Conservation (phyloP, 345 rosid species). For the Euphorbia tirucalli region DNA sequence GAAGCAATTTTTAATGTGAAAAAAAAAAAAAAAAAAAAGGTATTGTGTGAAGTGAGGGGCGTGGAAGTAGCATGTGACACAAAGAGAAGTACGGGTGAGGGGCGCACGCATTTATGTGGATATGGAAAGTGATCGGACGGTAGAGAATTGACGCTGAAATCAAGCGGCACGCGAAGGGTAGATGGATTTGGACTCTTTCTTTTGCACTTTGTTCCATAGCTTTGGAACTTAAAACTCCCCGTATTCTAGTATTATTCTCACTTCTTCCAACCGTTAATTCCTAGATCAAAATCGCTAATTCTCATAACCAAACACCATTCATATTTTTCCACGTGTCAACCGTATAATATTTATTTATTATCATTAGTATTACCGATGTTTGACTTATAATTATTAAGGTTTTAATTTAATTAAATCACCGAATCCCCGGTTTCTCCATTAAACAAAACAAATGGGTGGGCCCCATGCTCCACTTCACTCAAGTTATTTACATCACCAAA, state of each 20-base stretch:
- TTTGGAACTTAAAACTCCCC: conserved; percentile 50
- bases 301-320: conserved; percentile 3
- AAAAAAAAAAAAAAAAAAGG: too few species aligned
- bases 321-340: conserved; percentile 16
- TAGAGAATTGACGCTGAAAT: conserved; percentile 31
- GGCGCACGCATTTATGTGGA: conserved; percentile 40
- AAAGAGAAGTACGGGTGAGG: too few species aligned
- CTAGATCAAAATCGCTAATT: neutral
- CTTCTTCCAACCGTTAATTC: conserved; percentile 4
- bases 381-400: neutral
- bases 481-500: neutral
- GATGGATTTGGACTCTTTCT: neutral
- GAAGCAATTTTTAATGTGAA: too few species aligned
- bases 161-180: conserved; percentile 45
- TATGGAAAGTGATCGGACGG: conserved; percentile 41
- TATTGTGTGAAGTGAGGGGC: too few species aligned
- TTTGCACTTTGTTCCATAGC: conserved; percentile 40
- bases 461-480: neutral
- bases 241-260: conserved; percentile 33
- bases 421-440: neutral
- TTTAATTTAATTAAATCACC: neutral
- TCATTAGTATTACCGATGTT: neutral
- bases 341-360: too few species aligned
- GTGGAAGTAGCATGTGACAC: neutral
- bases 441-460: too few species aligned